Base-by-base conservation (phyloP, 805 yeast genomes). In the Cyberlindnera mississippiensis region DNA sequence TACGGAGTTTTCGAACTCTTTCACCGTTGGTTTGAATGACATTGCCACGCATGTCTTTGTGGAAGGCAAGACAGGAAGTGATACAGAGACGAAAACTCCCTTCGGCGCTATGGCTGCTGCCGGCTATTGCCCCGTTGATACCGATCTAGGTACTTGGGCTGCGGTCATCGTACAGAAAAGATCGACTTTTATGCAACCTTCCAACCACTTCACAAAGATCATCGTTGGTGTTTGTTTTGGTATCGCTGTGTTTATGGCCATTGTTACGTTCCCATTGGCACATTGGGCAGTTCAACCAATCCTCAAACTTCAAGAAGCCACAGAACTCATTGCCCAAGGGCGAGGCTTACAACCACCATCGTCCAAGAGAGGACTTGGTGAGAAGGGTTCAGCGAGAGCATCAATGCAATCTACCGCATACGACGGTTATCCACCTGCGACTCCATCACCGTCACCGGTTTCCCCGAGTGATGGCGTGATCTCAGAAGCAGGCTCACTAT, bases 281-380 rank as follows among this genome's bases (percentile, higher is more conserved):
- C 88, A 85, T 45, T 84, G 80, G 69, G 88, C 90, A 28, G 90
- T 88, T 6, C 64, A 85, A 49, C 96, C 97, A 0, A 87, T 89
- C 44, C 74, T 86, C 33, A 73, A 80, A 44, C 68, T 89, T 33
- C 88, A 85, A 55, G 78, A 79, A 48, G 96, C 95, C 0, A 86
- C 96, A 0, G 96, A 87, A 57, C 47, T 58, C 1, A 68, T 71
- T 6, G 61, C 72, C 4, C 61, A 60, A 35, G 72, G 73, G 3
- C 55, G 73, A 51, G 72, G 72, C 4, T 41, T 69, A 34, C 59
- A 65, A 48, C 31, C 44, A 37, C 46, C 52, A 3, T 36, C 44
- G 2, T 22, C 28, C 4, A 34, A 46, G 11, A 45, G 38, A 22
- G 51, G 43, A 22, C 40, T 32, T 22, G 52, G 46, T 7, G 31